phyloP scores from a whole-genome alignment of 1,284 basidiomycete species.

The Rhodotorula mucilaginosa region DNA sequence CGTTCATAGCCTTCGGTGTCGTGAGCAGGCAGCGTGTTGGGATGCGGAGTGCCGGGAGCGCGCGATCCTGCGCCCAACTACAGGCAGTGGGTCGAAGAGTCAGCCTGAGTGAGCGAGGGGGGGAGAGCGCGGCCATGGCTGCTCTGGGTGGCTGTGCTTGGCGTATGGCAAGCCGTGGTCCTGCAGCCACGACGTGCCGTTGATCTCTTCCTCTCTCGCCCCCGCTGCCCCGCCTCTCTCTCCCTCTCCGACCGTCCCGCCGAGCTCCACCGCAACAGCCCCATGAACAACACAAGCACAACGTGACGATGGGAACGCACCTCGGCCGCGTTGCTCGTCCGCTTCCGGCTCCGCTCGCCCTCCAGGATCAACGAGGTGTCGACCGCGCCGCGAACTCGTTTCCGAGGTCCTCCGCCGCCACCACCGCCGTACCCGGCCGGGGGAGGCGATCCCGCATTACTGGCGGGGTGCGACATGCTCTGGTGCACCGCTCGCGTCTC shows the following conservation, averaged over 20 bases:
- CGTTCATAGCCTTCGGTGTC: constrained; percentile 22
- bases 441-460: neutral
- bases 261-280: neutral
- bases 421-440: neutral
- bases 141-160: neutral
- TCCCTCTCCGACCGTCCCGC: neutral
- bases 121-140: no score
- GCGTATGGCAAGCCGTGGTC: no score
- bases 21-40: constrained; percentile 3
- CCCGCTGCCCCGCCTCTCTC: neutral
- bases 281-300: neutral
- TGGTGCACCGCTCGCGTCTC: neutral
- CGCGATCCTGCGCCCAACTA: neutral
- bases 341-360: constrained; percentile 1
- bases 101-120: no score
- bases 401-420: neutral
- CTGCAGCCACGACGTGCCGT: no score
- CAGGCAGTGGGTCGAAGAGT: neutral
- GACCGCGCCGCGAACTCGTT: neutral
- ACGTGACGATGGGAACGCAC: neutral
- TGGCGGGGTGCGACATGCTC: neutral
- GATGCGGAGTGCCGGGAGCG: neutral
- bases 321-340: constrained; percentile 4
- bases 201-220: no score
- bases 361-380: constrained; percentile 13